Conservation (phyloP, 495 filamentous ascomycete genomes). For the Xylaria cubensis region DNA sequence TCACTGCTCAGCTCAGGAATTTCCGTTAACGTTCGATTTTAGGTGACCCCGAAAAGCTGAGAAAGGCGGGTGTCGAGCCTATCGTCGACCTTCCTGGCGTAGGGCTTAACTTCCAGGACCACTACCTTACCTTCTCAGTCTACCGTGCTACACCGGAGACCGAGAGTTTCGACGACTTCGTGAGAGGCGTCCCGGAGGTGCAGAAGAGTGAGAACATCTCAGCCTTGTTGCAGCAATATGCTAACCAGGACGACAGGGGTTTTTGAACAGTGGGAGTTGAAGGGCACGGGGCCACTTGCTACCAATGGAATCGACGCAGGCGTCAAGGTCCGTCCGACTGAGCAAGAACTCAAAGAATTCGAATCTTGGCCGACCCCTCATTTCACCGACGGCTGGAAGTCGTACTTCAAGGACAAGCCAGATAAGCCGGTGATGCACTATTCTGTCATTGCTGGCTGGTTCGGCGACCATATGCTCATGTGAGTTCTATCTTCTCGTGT, state of each 20-base stretch:
- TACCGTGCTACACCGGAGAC: constrained; percentile 78
- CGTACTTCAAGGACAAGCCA: constrained; percentile 83
- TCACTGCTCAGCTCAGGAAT: neutral
- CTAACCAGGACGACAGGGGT: constrained; percentile 46
- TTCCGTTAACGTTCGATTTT: constrained; percentile 25
- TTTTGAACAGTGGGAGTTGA: constrained; percentile 78
- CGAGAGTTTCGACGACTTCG: constrained; percentile 83
- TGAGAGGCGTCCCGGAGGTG: constrained; percentile 72
- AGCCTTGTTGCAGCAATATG: neutral
- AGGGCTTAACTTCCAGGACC: constrained; percentile 84
- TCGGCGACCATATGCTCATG: constrained; percentile 74
- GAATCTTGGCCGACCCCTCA: constrained; percentile 69
- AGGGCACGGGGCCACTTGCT: constrained; percentile 79
- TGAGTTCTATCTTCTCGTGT: constrained; percentile 23
- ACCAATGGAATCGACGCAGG: constrained; percentile 87
- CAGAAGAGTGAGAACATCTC: constrained; percentile 58
- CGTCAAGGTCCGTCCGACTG: constrained; percentile 77
- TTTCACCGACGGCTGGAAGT: constrained; percentile 75
- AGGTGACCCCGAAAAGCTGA: constrained; percentile 74
- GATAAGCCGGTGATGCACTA: constrained; percentile 91
- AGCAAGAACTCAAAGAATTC: constrained; percentile 72
- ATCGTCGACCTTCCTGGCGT: constrained; percentile 82
- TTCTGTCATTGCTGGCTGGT: constrained; percentile 71
- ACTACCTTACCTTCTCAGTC: constrained; percentile 80
- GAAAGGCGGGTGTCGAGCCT: constrained; percentile 71